Evolutionary conservation across 768 basidiomycete genomes (phyloP), one percentile per base, ranked within the genome.

Genomic region (Suillus subaureus): DNA sequence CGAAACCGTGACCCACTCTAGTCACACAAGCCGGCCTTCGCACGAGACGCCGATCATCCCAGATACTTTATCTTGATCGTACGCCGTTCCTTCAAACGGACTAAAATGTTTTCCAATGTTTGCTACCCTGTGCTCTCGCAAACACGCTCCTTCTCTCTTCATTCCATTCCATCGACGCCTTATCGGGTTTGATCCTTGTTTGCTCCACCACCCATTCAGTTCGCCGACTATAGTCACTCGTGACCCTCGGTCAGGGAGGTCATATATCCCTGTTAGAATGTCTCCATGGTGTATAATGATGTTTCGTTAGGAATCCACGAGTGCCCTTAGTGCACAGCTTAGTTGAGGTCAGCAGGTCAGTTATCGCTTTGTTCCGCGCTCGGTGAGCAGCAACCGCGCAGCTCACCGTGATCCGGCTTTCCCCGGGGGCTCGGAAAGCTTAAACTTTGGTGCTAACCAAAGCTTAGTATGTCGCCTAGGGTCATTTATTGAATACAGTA

Each of bases 101-200:
- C 61, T 18, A 21, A 31, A 1, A 31, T 31, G 31, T 31, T 31
- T 31, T 31, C 5, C 31, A 31, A 31, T 31, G 31, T 31, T 6
- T 5, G 9, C 52, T 31, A 33, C 31, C 47, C 37, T 18, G 18
- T 37, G 18, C 39, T 43, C 23, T n/a, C 42, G 26, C 18, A 61
- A 61, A 40, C 39, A 11, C 37, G 37, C 23, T 26, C 43, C 23
- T 61, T 43, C 37, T 37, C 23, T n/a, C 15, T 15, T 70, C 69
- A 72, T 71, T 73, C 69, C 64, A 66, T 65, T 66, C 70, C 28
- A 55, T 55, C 33, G 3, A 47, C 5, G 5, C 47, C 47, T 74
- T 66, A 70, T 73, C 70, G 67, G 52, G 54, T 75, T 26, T 72
- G 70, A 75, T 77, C 74, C 69, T 74, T 67, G 64, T 68, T 63